Evolutionary conservation across 2,329 filamentous ascomycete genomes (phyloP), one percentile per base, ranked within the genome.

Genomic region (Aspergillus sp.): DNA sequence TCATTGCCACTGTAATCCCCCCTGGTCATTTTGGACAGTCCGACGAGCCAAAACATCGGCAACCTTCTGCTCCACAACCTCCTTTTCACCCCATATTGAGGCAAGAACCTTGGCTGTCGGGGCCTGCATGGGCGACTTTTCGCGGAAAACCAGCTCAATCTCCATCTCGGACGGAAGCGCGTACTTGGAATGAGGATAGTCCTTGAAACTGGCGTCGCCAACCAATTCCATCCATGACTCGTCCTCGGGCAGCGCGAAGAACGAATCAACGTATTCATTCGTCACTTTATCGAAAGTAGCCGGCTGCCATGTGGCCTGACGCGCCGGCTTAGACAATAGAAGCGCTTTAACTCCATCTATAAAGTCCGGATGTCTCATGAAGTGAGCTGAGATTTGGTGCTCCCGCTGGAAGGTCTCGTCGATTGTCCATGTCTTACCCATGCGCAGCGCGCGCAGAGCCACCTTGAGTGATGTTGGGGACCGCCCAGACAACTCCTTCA

Each of bases 331-430:
- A 60, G 81, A 77, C 57, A 93, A 78, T 36, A 98, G 77, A 42
- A 85, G 78, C 26, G 88, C 84, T 44, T 81, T 81, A n/a, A 98
- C 91, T 45, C 93, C 93, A 70, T 94, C 88, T 39, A 82, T 82
- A 62, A 98, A 98, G 68, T 98, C 93, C 4, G 81, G 85, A 65
- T 93, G 85, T 47, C 77, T 76, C 91, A 98, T 97, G 73, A 98
- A 97, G 53, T 82, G 80, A 48, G 78, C 73, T 1, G 91, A 89
- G 49, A 98, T 88, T 61, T 85, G 78, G 69, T 93, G 80, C 73
- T 98, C 93, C 52, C 82, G 82, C 62, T 83, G 75, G 76, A 97
- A 98, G 1, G 91, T 83, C 69, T 95, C 79, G 10, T 78, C 73
- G 58, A 98, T 95, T 53, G 77, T 76, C 93, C 93, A 97, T 33